Conservation (phyloP, 2,329 filamentous ascomycete genomes). For the Fusarium goolgardi region DNA sequence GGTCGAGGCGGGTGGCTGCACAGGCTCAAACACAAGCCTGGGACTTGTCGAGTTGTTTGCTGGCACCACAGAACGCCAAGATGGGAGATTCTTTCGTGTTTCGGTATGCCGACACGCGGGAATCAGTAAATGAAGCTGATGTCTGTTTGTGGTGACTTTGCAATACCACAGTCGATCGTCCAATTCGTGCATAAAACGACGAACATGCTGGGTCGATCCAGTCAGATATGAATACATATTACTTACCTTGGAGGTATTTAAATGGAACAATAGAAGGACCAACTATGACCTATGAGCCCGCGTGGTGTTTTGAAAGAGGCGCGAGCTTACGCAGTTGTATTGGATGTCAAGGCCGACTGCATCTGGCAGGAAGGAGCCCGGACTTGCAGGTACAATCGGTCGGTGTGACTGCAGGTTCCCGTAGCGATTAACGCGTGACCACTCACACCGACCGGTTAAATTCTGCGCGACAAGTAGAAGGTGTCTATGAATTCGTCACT, state of each 20-base stretch:
- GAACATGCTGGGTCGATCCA: neutral
- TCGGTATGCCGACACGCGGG: neutral
- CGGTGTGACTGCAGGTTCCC: constrained; percentile 34
- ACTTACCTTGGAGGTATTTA: neutral
- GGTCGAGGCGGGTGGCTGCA: constrained; percentile 31
- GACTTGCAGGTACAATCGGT: constrained; percentile 1
- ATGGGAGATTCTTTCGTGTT: neutral
- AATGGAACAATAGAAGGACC: neutral
- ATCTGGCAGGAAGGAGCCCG: constrained; percentile 22
- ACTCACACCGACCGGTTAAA: neutral
- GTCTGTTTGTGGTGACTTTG: neutral
- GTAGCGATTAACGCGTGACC: constrained; percentile 20
- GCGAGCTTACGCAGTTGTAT: constrained; percentile 5
- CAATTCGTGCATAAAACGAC: neutral
- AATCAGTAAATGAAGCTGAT: neutral
- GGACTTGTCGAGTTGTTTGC: constrained; percentile 6
- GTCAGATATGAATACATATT: neutral
- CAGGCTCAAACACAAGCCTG: constrained; percentile 14
- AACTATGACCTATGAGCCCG: neutral
- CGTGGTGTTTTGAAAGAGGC: neutral
- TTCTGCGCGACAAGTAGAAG: neutral
- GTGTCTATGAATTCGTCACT: neutral
- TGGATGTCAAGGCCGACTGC: constrained; percentile 21
- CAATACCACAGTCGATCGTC: neutral
- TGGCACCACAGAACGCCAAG: neutral